Percentiles rank a stretch among this genome's conserved stretches.
Evolutionary conservation across 805 yeast species (phyloP).

Genomic region (Tetrapisispora arboricola): DNA sequence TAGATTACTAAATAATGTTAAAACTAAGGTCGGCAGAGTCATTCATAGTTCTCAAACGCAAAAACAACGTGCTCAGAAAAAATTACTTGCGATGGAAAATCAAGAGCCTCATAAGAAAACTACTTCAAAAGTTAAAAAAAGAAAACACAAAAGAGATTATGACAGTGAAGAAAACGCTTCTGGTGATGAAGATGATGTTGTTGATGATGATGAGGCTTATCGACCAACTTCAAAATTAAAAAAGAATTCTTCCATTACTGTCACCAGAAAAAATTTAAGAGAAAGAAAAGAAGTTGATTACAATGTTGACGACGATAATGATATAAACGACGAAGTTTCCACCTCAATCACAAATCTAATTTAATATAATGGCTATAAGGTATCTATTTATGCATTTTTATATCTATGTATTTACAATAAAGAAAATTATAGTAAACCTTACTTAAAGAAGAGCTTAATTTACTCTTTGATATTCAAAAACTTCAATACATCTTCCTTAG

Average conservation of each 20-base stretch:
- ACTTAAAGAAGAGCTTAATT: neutral
- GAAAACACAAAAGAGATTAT: neutral
- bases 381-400: conserved; percentile 1
- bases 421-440: neutral
- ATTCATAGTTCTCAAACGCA: conserved; percentile 23
- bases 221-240: conserved; percentile 10
- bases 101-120: conserved; percentile 6
- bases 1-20: conserved; percentile 28
- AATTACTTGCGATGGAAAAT: conserved; percentile 19
- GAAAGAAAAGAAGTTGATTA: conserved; percentile 28
- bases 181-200: conserved; percentile 11
- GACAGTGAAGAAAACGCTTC: conserved; percentile 11
- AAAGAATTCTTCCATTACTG: conserved; percentile 11
- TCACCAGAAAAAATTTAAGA: conserved; percentile 35
- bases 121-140: conserved; percentile 8
- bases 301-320: conserved; percentile 30
- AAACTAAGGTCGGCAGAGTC: conserved; percentile 26
- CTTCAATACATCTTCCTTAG: conserved; percentile 50
- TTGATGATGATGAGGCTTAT: conserved; percentile 15
- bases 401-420: conserved; percentile 1
- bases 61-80: conserved; percentile 24
- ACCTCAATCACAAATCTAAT: conserved; percentile 1
- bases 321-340: conserved; percentile 24
- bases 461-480: conserved; percentile 36
- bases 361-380: conserved; percentile 1